phyloP scores from a whole-genome alignment of 495 filamentous ascomycete genomes.

The Penicillium arizonense region DNA sequence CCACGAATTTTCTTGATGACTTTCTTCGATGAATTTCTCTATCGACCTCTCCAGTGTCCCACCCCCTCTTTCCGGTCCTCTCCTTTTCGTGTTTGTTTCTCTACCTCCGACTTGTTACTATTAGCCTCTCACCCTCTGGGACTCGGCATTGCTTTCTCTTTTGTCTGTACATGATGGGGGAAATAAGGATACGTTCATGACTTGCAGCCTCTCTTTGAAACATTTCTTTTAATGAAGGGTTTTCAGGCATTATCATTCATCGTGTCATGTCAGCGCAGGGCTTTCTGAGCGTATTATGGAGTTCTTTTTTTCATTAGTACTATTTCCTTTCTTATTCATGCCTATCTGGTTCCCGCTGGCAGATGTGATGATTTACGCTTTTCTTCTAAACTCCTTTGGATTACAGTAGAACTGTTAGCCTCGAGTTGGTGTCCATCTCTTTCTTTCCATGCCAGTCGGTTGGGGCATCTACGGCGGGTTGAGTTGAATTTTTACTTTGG shows the following conservation, averaged over 20 bases:
- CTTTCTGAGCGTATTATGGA: conserved; percentile 14
- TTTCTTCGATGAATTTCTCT: conserved; percentile 2
- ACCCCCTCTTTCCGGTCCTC: conserved; percentile 4
- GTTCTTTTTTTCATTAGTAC: conserved; percentile 5
- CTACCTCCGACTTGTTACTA: conserved; percentile 13
- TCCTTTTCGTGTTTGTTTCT: conserved; percentile 13
- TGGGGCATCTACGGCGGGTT: background rate
- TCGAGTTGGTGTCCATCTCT: background rate
- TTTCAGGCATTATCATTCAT: conserved; percentile 8
- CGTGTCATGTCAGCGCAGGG: conserved; percentile 13
- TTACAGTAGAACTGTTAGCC: background rate
- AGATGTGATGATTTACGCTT: background rate
- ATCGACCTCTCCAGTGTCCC: conserved; percentile 1
- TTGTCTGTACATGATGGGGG: conserved; percentile 34
- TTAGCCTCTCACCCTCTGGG: conserved; percentile 4
- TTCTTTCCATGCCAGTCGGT: background rate
- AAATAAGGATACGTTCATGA: conserved; percentile 20
- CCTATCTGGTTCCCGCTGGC: conserved; percentile 1
- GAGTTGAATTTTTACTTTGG: background rate
- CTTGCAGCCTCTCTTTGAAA: conserved; percentile 4
- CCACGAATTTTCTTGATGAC: conserved; percentile 3
- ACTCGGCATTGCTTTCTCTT: conserved; percentile 5
- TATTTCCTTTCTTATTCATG: conserved; percentile 6
- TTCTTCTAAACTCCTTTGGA: background rate
- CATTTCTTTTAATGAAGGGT: background rate